Evolutionary conservation across 306 rosid species (phyloP).

Genomic region (Heteromeles arbutifolia): DNA sequence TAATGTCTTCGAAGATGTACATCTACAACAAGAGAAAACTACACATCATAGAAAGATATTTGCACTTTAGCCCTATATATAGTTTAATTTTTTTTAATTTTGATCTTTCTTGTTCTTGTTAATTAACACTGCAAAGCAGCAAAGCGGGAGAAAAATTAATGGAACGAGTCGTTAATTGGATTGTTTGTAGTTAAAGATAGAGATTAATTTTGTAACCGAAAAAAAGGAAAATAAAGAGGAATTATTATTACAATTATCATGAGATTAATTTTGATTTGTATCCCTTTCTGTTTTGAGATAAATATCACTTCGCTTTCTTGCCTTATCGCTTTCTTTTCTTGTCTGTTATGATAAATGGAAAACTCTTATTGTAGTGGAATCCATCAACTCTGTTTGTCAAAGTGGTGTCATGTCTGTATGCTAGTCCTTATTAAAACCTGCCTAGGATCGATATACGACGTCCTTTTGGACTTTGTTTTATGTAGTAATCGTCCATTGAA

Average conservation of each 20-base stretch:
- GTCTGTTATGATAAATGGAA: background rate
- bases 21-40: background rate
- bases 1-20: conserved; percentile 9
- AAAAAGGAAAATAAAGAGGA: background rate
- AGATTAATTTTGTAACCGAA: background rate
- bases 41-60: conserved; percentile 8
- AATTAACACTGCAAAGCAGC: background rate
- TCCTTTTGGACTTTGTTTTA: too few species aligned
- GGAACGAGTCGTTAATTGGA: background rate
- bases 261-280: background rate
- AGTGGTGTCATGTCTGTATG: too few species aligned
- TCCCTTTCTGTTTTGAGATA: background rate
- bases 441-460: too few species aligned
- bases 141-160: background rate
- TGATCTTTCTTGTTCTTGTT: background rate
- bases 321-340: background rate
- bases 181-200: background rate
- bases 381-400: too few species aligned
- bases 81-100: background rate
- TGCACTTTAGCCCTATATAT: background rate
- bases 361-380: background rate
- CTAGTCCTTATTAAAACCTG: too few species aligned
- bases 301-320: background rate
- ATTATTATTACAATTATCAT: too few species aligned
- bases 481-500: too few species aligned